Base-by-base conservation (phyloP, 140 eudicot species). In the Senecio squalidus region DNA sequence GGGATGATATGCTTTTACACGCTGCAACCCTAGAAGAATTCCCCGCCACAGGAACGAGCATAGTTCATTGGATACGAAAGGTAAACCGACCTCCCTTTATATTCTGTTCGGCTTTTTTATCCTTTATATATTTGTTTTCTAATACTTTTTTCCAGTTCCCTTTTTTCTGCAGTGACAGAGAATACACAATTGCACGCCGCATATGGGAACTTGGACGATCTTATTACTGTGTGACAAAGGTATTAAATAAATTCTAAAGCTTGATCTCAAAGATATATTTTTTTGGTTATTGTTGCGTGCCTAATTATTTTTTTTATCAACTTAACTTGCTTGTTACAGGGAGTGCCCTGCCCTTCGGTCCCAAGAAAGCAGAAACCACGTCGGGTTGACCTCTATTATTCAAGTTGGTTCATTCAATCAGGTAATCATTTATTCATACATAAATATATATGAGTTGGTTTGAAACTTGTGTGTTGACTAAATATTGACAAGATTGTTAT, bases 121-220 rank as follows among this genome's bases (percentile, higher is more conserved):
- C 18, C 9, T n/a, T n/a, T 9, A 9, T 33, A 28, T 16, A 16
- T 34, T 71, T 36, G 51, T 25, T 29, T 66, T 29, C 25, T 29
- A 16, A 28, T 17, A 20, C 14, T 2, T 2, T 56, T 45, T 44
- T 15, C 68, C 77, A 83, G 94, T 88, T 88, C 53, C 96, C 96
- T 4, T 84, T 88, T 61, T 88, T 88, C 81, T 88, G 96, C 71
- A 88, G 94, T 47, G 89, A 88, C 57, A 64, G 96, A 74, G 96
- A 88, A 60, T 88, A 84, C 69, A 84, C 70, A 44, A 76, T 83
- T 45, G 89, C 79, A 5, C 86, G 94, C 4, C 78, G 94, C 52
- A 88, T 84, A 51, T 88, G 96, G 94, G 90, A 78, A 29, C 74
- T 77, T n/a, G 89, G 80, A 68, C 67, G 84, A 68, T 52, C 87